Base-by-base conservation (phyloP, 345 rosid species). In the Eucalyptus globulus region DNA sequence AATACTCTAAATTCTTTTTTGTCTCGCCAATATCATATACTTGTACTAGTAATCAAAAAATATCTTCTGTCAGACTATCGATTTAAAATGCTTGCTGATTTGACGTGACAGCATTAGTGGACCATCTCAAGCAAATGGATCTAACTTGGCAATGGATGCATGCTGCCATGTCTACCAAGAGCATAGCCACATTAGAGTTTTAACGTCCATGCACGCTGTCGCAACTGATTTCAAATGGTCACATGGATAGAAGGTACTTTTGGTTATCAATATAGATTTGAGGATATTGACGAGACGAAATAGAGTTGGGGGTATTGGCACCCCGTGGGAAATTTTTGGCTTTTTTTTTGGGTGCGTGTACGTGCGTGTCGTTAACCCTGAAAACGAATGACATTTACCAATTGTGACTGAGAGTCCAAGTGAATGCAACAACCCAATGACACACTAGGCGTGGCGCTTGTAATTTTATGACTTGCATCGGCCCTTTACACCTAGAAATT, bases 121-220 rank as follows among this genome's bases (percentile, higher is more conserved):
- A 58, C 65, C 27, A 58, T 58, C 29, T 58, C 6, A 5, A 26
- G 4, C 65, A 58, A 58, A 58, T 5, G 29, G 65, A 58, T 58
- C 29, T 58, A 24, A 58, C 65, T 58, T 58, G 65, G 14, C 14
- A 26, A 2, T 24, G 3, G 65, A 58, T 0, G 6, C 3, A 24
- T 0, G 14, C 1, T 58, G 1, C 1, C 29, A 24, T 2, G 1
- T 58, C 3, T 2, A 58, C 65, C 65, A 58, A 58, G 65, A 58
- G 65, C 65, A 24, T 24, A 58, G 29, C 29, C 65, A 58, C 27
- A 24, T 58, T 2, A 58, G n/a, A 58, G 65, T 5, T 58, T 58
- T 0, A 24, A 58, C 0, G 3, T 9, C 14, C 65, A 58, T 4
- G 2, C 65, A 24, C 14, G 1, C 1, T 58, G n/a, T 10, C 0